phyloP scores from a whole-genome alignment of 352 stramenopile genomes.

The Pythium scleroteichum region DNA sequence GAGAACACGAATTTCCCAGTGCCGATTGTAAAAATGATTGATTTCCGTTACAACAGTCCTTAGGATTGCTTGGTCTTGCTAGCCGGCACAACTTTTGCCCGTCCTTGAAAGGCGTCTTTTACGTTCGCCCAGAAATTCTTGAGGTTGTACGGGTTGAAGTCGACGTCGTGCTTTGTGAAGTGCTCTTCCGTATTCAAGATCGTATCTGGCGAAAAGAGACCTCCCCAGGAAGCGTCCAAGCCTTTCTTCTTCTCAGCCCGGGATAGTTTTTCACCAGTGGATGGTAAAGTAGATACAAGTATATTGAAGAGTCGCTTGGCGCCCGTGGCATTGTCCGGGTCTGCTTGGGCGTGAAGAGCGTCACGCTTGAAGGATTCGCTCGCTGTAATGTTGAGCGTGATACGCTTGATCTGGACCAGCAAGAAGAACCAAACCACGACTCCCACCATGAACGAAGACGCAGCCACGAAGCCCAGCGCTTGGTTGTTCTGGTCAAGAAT shows the following conservation, averaged over 20 bases:
- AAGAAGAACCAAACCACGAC: constrained; percentile 74
- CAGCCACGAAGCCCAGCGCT: constrained; percentile 64
- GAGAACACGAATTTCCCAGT: too few species aligned
- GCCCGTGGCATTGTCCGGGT: constrained; percentile 36
- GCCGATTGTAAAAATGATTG: too few species aligned
- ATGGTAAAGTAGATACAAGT: constrained; percentile 36
- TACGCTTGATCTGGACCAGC: constrained; percentile 71
- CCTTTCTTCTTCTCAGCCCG: constrained; percentile 48
- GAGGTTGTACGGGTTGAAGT: constrained; percentile 80
- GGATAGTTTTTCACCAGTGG: constrained; percentile 1
- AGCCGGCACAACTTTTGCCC: not conserved
- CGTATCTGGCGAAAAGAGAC: constrained; percentile 62
- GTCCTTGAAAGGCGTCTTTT: constrained; percentile 52
- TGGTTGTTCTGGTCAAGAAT: constrained; percentile 46
- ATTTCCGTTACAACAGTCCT: too few species aligned
- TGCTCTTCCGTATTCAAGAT: constrained; percentile 76
- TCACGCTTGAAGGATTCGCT: constrained; percentile 87
- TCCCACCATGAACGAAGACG: constrained; percentile 57
- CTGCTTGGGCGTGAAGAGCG: constrained; percentile 58
- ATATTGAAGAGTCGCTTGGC: constrained; percentile 23
- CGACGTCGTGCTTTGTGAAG: constrained; percentile 71
- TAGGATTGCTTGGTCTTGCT: too few species aligned
- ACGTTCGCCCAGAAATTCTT: constrained; percentile 58
- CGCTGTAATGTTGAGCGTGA: constrained; percentile 70
- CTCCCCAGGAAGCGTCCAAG: constrained; percentile 75